Evolutionary conservation across 148 eudicot genomes (phyloP).

Genomic region (Diospyros lotus): DNA sequence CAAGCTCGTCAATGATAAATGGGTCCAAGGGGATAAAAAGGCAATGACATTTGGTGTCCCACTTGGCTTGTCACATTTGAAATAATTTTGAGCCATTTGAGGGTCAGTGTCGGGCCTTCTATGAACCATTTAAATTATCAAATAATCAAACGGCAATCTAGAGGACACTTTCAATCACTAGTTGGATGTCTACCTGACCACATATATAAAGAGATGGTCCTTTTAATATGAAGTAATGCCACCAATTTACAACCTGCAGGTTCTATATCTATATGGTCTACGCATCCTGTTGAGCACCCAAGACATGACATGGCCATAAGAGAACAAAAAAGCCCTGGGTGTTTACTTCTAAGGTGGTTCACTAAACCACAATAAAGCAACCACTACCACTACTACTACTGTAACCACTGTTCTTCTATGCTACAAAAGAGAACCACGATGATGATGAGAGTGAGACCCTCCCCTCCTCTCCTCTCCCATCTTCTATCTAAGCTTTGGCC

Average conservation of each 20-base stretch:
- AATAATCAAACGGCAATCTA: no score
- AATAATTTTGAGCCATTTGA: no score
- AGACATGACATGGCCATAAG: neutral
- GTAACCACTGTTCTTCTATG: neutral
- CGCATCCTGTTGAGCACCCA: conserved; percentile 4
- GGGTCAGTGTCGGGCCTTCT: no score
- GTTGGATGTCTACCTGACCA: no score
- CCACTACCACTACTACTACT: neutral
- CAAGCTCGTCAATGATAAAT: no score
- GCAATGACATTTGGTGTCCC: no score
- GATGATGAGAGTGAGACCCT: neutral
- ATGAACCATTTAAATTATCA: no score
- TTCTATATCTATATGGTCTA: conserved; percentile 1
- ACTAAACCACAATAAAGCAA: neutral
- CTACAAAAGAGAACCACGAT: neutral
- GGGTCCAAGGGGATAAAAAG: no score
- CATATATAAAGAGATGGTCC: no score
- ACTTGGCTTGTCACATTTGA: no score
- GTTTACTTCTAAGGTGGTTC: neutral
- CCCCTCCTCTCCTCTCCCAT: neutral
- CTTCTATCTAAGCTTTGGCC: conserved; percentile 59
- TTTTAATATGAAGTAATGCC: neutral
- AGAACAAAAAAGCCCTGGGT: neutral
- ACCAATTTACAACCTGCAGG: conserved; percentile 13
- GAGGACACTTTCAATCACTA: no score